phyloP scores from a whole-genome alignment of 768 basidiomycete genomes.

The Amanita muscaria region DNA sequence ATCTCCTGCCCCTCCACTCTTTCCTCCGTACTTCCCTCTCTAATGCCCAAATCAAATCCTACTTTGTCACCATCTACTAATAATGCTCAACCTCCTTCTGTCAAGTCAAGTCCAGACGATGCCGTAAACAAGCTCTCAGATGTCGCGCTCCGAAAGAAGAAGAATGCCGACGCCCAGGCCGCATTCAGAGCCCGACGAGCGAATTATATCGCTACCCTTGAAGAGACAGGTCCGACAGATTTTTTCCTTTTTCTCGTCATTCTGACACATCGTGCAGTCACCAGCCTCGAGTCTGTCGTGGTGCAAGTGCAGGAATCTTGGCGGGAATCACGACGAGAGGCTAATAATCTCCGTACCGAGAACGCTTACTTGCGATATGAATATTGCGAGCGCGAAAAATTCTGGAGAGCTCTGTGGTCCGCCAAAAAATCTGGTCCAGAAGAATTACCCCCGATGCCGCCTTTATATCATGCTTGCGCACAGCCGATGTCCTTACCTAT shows the following conservation, averaged over 20 bases:
- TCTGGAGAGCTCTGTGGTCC: constrained; percentile 64
- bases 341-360: constrained; percentile 55
- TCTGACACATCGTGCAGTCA: constrained; percentile 38
- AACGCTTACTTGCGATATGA: constrained; percentile 56
- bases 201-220: constrained; percentile 81
- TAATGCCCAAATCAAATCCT: constrained; percentile 35
- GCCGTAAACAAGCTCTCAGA: constrained; percentile 44
- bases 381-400: constrained; percentile 63
- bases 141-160: constrained; percentile 72
- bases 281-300: constrained; percentile 78
- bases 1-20: constrained; percentile 25
- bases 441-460: constrained; percentile 41
- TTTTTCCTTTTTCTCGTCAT: constrained; percentile 14
- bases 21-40: constrained; percentile 21
- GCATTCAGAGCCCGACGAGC: constrained; percentile 75
- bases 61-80: constrained; percentile 20
- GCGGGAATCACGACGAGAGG: constrained; percentile 55
- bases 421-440: constrained; percentile 52
- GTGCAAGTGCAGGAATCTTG: constrained; percentile 77
- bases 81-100: constrained; percentile 16
- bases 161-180: constrained; percentile 86
- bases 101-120: constrained; percentile 28
- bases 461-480: constrained; percentile 16
- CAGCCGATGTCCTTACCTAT: constrained; percentile 26
- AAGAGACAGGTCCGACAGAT: constrained; percentile 54